phyloP scores from a whole-genome alignment of 2,329 filamentous ascomycete species.

The Simplicillium sp. region DNA sequence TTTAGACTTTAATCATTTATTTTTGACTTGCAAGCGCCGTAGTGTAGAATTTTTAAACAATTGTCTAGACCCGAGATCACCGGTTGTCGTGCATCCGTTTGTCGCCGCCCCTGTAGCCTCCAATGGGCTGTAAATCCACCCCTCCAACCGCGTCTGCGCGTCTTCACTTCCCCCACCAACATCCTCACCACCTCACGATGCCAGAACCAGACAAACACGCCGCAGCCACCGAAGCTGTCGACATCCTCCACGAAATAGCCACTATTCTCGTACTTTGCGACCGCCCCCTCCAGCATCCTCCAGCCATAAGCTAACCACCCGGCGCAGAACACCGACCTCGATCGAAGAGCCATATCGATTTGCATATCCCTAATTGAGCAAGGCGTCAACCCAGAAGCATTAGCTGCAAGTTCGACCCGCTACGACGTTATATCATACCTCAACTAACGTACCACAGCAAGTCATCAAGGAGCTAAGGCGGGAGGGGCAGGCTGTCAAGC shows the following conservation, averaged over 20 bases:
- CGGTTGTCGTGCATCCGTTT: no score
- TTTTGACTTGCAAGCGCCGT: no score
- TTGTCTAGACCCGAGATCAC: no score
- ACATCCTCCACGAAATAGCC: constrained; percentile 77
- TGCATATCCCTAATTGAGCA: constrained; percentile 97
- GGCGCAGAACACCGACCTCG: constrained; percentile 82
- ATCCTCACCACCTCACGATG: constrained; percentile 17
- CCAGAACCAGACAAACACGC: constrained; percentile 58
- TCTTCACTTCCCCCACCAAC: constrained; percentile 1
- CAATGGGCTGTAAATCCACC: no score
- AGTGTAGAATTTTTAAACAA: no score
- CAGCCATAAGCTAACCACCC: constrained; percentile 3
- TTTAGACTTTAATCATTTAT: no score
- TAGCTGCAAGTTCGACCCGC: constrained; percentile 57
- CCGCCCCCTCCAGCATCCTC: no score
- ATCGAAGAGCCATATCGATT: constrained; percentile 82
- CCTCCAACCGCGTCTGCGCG: no score
- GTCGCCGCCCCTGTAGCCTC: no score
- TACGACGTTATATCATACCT: background rate
- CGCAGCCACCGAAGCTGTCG: constrained; percentile 72
- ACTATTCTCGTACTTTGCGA: constrained; percentile 77
- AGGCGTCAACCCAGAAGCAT: constrained; percentile 88
- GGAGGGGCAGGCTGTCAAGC: constrained; percentile 41
- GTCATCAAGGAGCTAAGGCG: constrained; percentile 51
- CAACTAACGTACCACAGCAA: constrained; percentile 26